phyloP scores from a whole-genome alignment of 2,329 filamentous ascomycete genomes.

The Aspergillus cejpii region DNA sequence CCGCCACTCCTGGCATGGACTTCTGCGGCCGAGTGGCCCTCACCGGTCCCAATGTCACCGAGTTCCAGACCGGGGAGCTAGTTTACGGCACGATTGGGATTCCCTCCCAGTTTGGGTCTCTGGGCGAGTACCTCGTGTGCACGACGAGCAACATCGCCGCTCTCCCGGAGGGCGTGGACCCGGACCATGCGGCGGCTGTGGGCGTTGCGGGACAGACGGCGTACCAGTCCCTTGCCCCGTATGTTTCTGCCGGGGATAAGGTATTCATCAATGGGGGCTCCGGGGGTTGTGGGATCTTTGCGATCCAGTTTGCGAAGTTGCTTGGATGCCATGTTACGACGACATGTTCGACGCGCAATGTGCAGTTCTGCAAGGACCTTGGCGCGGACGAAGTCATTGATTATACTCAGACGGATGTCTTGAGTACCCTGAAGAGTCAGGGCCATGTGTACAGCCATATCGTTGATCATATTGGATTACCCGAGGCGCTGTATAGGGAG shows the following conservation, averaged over 20 bases:
- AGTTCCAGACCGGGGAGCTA: constrained; percentile 36
- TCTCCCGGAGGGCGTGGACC: constrained; percentile 41
- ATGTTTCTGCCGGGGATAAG: constrained; percentile 47
- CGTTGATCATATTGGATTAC: constrained; percentile 53
- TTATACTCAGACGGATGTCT: constrained; percentile 49
- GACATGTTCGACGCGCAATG: constrained; percentile 54
- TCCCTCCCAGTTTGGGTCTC: constrained; percentile 36
- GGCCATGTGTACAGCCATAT: constrained; percentile 48
- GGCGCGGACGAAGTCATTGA: constrained; percentile 61
- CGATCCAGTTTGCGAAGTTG: constrained; percentile 58
- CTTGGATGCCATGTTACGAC: constrained; percentile 54
- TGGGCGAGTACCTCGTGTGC: constrained; percentile 42
- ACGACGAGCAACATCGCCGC: constrained; percentile 28
- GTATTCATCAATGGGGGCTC: constrained; percentile 61
- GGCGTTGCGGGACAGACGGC: constrained; percentile 46
- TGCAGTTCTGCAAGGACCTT: constrained; percentile 50
- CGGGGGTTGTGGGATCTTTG: constrained; percentile 55
- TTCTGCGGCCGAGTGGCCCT: constrained; percentile 44
- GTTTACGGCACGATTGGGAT: constrained; percentile 42
- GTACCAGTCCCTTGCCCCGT: constrained; percentile 44
- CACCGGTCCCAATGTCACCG: constrained; percentile 24
- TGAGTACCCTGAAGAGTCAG: constrained; percentile 42
- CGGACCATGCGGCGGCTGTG: constrained; percentile 40
- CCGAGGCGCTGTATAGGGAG: constrained; percentile 48
- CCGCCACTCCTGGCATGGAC: constrained; percentile 48